These are phyloP conservation scores for Phytopythium helicoides DNA, from an alignment of 352 stramenopile species.

Conservation along the genomic window DNA sequence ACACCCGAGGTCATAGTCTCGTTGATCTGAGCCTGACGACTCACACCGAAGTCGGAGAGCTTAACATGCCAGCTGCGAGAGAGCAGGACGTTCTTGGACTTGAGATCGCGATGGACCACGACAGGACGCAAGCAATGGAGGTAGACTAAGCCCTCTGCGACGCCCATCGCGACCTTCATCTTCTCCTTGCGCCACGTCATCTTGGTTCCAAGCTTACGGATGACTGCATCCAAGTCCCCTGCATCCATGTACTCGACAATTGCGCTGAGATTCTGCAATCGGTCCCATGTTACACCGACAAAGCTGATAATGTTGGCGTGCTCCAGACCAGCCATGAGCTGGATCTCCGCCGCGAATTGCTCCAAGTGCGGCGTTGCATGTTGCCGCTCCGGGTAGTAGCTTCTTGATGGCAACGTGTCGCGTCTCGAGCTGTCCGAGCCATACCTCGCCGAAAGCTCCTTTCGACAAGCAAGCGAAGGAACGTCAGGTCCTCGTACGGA, in stretches of 20 bases:
- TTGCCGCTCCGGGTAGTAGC: conserved; percentile 57
- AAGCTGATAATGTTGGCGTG: conserved; percentile 80
- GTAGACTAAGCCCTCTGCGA: conserved; percentile 83
- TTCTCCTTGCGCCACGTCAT: conserved; percentile 70
- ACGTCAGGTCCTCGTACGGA: conserved; percentile 65
- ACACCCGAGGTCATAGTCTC: conserved; percentile 78
- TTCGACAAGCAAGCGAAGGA: conserved; percentile 60
- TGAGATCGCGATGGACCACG: conserved; percentile 85
- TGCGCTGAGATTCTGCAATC: conserved; percentile 62
- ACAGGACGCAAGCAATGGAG: conserved; percentile 69
- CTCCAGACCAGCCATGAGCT: conserved; percentile 64
- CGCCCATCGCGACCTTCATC: conserved; percentile 79
- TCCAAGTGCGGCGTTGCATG: conserved; percentile 48
- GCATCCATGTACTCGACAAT: conserved; percentile 82
- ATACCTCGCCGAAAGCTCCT: conserved; percentile 74
- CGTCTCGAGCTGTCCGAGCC: conserved; percentile 59
- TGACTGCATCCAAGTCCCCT: conserved; percentile 59
- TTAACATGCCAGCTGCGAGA: conserved; percentile 69
- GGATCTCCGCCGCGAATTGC: conserved; percentile 70
- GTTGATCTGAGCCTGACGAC: conserved; percentile 64
- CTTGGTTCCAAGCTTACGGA: conserved; percentile 47
- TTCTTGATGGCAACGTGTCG: conserved; percentile 75
- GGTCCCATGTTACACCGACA: conserved; percentile 68
- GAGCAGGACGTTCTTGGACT: conserved; percentile 86
- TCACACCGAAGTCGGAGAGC: conserved; percentile 88